Evolutionary conservation across 2,329 filamentous ascomycete genomes (phyloP), one percentile per base, ranked within the genome.

Genomic region (Beauveria varroae): DNA sequence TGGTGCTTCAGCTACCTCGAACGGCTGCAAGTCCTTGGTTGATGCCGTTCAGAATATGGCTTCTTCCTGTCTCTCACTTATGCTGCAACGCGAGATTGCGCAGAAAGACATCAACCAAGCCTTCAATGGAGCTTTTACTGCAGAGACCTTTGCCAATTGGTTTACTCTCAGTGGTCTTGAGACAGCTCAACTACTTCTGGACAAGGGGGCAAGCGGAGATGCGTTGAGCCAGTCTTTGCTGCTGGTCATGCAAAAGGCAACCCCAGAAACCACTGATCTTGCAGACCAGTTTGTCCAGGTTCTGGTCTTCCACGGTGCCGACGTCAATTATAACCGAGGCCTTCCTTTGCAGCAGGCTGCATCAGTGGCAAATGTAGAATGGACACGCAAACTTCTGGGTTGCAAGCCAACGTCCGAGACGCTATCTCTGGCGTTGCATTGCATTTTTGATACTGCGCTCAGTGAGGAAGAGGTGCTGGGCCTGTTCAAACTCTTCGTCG

Each of bases 331-430:
- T 66, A 76, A 81, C 43, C 70, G 79, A 54, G 85, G 85, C 7
- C 74, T 83, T 66, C 79, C 81, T 1, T 69, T 88, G 7, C 78
- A 79, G 58, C 72, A 78, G 55, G 83, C 84, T 1, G 81, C 84
- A 1, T 78, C 78, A 1, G 78, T 76, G 49, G 82, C 79, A 7
- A 78, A 84, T 54, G 68, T 75, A 5, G 72, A 75, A 14, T 76
- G 86, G 64, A 79, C 84, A 2, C 72, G 71, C 53, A 73, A 76
- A 52, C 74, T 88, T 24, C 73, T 87, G 6, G 70, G 74, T 5
- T 75, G 79, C 58, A 76, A 77, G 9, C 82, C 85, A 0, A 78
- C 76, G 5, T 74, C 78, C 1, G 74, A 78, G 50, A 75, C 82
- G 0, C 70, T 87, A 1, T 79, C 79, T 0, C 71, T 77, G 62